Evolutionary conservation across 1,284 basidiomycete genomes (phyloP).

Genomic region (Limonomyces culmigenus): DNA sequence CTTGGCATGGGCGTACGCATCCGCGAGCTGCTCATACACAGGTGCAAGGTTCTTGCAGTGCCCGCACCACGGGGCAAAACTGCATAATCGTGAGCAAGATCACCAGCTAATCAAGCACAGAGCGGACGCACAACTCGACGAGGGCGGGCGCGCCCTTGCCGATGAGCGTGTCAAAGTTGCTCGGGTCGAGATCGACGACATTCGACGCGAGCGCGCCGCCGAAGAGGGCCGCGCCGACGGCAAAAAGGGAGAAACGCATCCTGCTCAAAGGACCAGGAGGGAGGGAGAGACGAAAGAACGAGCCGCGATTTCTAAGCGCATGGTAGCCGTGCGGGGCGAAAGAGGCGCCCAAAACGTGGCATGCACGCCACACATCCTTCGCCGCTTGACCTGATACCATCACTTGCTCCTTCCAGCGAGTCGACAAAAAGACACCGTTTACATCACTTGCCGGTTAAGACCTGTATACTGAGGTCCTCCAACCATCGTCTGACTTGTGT

Average conservation of each 20-base stretch:
- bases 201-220: slow-evolving; percentile 56
- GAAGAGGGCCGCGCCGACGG: slow-evolving; percentile 36
- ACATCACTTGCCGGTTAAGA: no score
- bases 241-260: slow-evolving; percentile 47
- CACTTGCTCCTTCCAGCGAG: no score
- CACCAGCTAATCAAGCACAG: slow-evolving; percentile 1
- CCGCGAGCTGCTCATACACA: slow-evolving; percentile 75
- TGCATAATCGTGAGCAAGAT: slow-evolving; percentile 11
- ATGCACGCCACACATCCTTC: no score
- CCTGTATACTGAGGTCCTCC: no score
- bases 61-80: slow-evolving; percentile 76
- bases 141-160: slow-evolving; percentile 70
- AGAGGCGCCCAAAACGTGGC: no score
- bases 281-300: slow-evolving; percentile 1
- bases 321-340: no score
- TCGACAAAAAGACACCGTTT: no score
- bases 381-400: no score
- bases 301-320: no score
- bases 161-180: slow-evolving; percentile 62
- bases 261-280: slow-evolving; percentile 13
- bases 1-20: slow-evolving; percentile 62
- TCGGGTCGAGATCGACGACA: slow-evolving; percentile 60
- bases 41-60: slow-evolving; percentile 88
- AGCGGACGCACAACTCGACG: slow-evolving; percentile 70
- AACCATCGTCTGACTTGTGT: no score